Evolutionary conservation across 129 eudicot genomes (phyloP).

Genomic region (Solidago caesia): DNA sequence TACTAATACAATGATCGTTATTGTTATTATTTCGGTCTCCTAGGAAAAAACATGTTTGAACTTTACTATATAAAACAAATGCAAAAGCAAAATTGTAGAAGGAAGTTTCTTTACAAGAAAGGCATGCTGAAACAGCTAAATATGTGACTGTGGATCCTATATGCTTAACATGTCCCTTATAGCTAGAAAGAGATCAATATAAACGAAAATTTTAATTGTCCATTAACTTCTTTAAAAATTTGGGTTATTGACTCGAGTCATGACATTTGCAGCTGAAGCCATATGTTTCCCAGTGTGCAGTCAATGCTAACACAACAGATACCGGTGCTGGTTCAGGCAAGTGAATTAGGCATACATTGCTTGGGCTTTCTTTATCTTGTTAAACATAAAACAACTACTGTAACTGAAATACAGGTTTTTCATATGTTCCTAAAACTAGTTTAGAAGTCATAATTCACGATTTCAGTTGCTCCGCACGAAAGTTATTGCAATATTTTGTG

Average conservation of each 20-base stretch:
- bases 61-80: too few species aligned
- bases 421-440: not conserved
- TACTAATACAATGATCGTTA: not conserved
- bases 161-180: not conserved
- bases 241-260: not conserved
- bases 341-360: not conserved
- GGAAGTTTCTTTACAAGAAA: not conserved
- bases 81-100: not conserved
- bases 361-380: not conserved
- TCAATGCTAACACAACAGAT: constrained; percentile 24
- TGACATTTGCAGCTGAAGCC: constrained; percentile 34
- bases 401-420: not conserved
- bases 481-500: not conserved
- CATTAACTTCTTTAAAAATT: constrained; percentile 6
- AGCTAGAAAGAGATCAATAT: not conserved
- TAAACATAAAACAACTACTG: not conserved
- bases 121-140: not conserved
- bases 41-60: too few species aligned
- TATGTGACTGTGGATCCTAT: not conserved
- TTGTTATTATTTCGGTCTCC: too few species aligned
- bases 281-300: constrained; percentile 37
- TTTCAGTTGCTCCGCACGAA: not conserved
- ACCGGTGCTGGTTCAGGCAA: constrained; percentile 26
- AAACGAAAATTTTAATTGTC: not conserved
- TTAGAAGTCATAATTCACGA: not conserved